Conservation (phyloP, 2,329 filamentous ascomycete species). For the Diaporthe ilicicola region DNA sequence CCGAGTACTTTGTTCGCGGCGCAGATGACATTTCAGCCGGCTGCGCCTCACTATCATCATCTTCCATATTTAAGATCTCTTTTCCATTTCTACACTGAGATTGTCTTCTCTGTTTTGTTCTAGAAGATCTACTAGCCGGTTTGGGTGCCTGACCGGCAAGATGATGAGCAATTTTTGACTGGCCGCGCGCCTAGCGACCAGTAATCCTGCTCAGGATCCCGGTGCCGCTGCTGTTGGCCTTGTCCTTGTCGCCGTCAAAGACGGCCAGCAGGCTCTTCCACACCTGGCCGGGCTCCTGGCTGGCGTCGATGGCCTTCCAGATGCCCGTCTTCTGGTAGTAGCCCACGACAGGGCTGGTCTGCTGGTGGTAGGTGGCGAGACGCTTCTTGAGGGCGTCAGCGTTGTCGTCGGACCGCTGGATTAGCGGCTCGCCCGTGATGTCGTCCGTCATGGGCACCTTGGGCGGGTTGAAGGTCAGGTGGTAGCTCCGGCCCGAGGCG, state of each 20-base stretch:
- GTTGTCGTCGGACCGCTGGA: conserved; percentile 97
- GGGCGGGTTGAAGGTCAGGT: conserved; percentile 98
- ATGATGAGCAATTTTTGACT: neutral
- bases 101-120: neutral
- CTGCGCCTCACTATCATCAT: neutral
- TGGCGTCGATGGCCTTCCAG: conserved; percentile 95
- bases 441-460: conserved; percentile 96
- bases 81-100: conserved; percentile 11
- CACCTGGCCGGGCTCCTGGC: conserved; percentile 93
- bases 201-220: conserved; percentile 54
- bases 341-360: conserved; percentile 89
- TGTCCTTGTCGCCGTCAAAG: conserved; percentile 73
- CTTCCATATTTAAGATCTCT: conserved; percentile 3
- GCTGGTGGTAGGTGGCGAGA: conserved; percentile 88
- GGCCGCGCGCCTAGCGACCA: conserved; percentile 31
- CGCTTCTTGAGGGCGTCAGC: conserved; percentile 96
- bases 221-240: conserved; percentile 46
- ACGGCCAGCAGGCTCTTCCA: conserved; percentile 93
- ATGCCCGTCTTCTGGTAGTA: conserved; percentile 99
- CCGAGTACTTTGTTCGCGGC: neutral
- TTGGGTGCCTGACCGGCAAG: neutral
- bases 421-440: conserved; percentile 92
- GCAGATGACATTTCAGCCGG: neutral
- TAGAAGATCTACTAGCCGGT: neutral
- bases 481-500: conserved; percentile 94